Base-by-base conservation (phyloP, 257 asterid genomes). In the Oldenlandia corymbosa region DNA sequence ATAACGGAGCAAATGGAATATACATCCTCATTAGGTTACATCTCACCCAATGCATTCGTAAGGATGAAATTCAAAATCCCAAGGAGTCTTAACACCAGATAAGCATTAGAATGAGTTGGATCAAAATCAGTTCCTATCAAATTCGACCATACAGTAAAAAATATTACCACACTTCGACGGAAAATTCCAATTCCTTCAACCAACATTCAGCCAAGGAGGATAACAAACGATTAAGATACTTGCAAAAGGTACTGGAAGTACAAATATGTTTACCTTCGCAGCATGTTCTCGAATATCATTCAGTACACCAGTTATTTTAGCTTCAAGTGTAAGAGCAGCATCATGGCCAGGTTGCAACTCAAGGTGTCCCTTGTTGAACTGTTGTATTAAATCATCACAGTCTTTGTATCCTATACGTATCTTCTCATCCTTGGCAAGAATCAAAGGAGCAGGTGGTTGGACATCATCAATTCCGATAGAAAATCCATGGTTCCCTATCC, bases 401-500 rank as follows among this genome's bases (percentile, higher is more conserved):
- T 72, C 73, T 48, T 62, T 77, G 69, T 85, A 92, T 67, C 85
- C 94, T 68, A 59, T 68, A 58, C 78, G 74, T 56, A 89, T 79
- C 54, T 79, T 78, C 61, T 57, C 60, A 70, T 77, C 84, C 77
- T 87, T 92, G 78, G 82, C 85, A 65, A 73, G 72, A 73, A 67
- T 85, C 72, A 89, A 72, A 53, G 45, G 71, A 64, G 59, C 68
- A 58, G 89, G 94, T 41, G 99, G 97, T 66, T 75, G 85, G 73
- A 92, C 99, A 73, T 92, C 99, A 69, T 92, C 84, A 68, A 92
- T 87, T 65, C 99, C 99, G 71, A 92, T 89, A 13, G 99, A 92
- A 77, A 92, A 92, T 66, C 99, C 99, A 78, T 89, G 99, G 73
- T 92, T 85, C 76, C 99, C 99, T 54, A 92, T 92, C 99, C 97